A percentile compares a stretch with the other conserved stretches of the same genome.
Conservation (phyloP, 1,284 basidiomycete species). For the Caloboletus inedulis region DNA sequence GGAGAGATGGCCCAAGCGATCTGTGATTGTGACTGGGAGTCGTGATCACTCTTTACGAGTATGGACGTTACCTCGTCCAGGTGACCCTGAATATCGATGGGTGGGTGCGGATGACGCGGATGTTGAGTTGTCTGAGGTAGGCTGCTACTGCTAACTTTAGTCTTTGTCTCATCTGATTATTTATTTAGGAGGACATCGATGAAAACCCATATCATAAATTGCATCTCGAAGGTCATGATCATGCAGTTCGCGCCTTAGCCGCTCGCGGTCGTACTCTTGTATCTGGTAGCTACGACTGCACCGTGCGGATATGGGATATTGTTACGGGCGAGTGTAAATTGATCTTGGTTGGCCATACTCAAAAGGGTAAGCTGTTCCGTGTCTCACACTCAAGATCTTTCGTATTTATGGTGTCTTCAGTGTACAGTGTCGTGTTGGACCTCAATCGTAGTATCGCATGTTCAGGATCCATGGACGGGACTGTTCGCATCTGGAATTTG, state of each 20-base stretch:
- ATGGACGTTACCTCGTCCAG: slow-evolving; percentile 81
- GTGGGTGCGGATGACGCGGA: slow-evolving; percentile 67
- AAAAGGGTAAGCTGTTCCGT: slow-evolving; percentile 67
- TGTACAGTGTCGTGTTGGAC: slow-evolving; percentile 90
- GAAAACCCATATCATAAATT: slow-evolving; percentile 90
- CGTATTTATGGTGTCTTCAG: slow-evolving; percentile 39
- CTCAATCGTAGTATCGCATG: slow-evolving; percentile 81
- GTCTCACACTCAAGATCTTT: background rate
- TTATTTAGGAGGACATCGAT: slow-evolving; percentile 60
- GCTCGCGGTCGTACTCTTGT: slow-evolving; percentile 85
- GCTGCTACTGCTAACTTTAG: slow-evolving; percentile 22
- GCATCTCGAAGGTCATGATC: slow-evolving; percentile 82
- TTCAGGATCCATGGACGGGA: slow-evolving; percentile 96
- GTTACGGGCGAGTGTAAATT: slow-evolving; percentile 82
- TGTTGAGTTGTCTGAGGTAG: slow-evolving; percentile 65
- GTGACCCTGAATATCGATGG: slow-evolving; percentile 74
- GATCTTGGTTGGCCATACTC: slow-evolving; percentile 81
- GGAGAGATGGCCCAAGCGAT: slow-evolving; percentile 81
- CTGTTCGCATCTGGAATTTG: slow-evolving; percentile 90
- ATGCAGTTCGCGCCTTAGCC: slow-evolving; percentile 90
- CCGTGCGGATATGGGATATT: slow-evolving; percentile 93
- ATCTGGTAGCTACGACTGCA: slow-evolving; percentile 94
- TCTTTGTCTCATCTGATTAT: slow-evolving; percentile 9
- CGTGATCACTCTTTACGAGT: slow-evolving; percentile 87
- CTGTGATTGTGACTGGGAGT: slow-evolving; percentile 91